Base-by-base conservation (phyloP, 2,329 filamentous ascomycete species). In the Scolecobasidium constrictum region DNA sequence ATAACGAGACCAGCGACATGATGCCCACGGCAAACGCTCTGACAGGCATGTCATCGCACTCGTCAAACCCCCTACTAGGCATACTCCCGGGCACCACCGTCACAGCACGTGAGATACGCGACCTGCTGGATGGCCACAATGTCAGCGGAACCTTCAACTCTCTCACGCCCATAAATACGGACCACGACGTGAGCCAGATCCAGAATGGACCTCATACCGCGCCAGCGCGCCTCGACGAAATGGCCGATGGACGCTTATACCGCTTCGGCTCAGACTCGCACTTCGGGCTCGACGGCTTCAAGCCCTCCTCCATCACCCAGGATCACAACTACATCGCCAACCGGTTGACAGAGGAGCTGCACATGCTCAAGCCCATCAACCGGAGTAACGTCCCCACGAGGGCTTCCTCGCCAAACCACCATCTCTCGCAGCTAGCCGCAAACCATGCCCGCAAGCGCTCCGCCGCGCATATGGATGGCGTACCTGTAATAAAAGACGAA, bases 191-290 rank as follows among this genome's bases (percentile, higher is more conserved):
- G 19, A 28, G 12, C 13, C 26, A n/a, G n/a, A n/a, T n/a, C n/a
- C n/a, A 28, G 11, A 17, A 17, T 13, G 38, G 38, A 7, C 23
- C 38, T 16, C 38, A 40, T 21, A 31, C 35, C 15, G 42, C 34
- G 9, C 35, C 34, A 9, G 34, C 42, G 21, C 42, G 35, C 4
- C 22, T 18, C 18, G 22, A 38, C 16, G 35, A 20, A 23, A 12
- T 22, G 5, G 22, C 21, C 6, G 36, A 38, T 11, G 17, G 12
- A 18, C 21, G 44, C 22, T 15, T 45, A 18, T 47, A 44, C 18
- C 26, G 44, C 19, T 44, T 43, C 37, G 46, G 47, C 19, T 45
- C 43, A 7, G 45, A 47, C 31, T 21, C 17, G 5, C 35, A 40
- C 21, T 47, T 47, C 18, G 26, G 35, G 2, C 16, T 20, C 11